Base-by-base conservation (phyloP, 2,329 filamentous ascomycete genomes). In the Penicillium oxalicum region DNA sequence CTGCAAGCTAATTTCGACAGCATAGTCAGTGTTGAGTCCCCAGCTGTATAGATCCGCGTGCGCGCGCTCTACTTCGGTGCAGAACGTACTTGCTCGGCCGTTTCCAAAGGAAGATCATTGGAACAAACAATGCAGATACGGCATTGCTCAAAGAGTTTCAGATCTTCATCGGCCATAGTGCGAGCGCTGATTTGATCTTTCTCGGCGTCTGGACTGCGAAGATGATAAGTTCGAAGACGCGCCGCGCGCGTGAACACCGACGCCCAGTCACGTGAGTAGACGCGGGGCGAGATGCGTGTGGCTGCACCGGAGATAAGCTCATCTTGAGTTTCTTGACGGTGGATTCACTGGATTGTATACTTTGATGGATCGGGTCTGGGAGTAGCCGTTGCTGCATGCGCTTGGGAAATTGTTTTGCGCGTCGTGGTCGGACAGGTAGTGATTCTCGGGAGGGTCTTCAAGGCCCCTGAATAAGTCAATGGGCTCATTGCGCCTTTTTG, bases 101-200 rank as follows among this genome's bases (percentile, higher is more conserved):
- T 50, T 38, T 72, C 67, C n/a, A 63, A 55, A 13, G 61, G 52
- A 3, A 77, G 61, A n/a, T 63, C 59, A 12, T 68, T 67, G 6
- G 70, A 72, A 55, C 66, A 67, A 40, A 77, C 62, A 37, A 77
- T 71, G 51, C 71, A 73, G 53, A 76, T 66, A 43, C 66, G 67
- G 57, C 72, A 72, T 53, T 74, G 70, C 12, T 66, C 64, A 50
- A 77, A 76, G 45, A 76, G 65, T 47, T 61, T 65, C 29, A 59
- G 49, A 42, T 60, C 64, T 32, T 57, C 58, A 9, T 59, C 57
- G 43, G 54, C 60, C 62, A 70, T 68, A 48, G 52, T 33, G 47
- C 36, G 34, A 25, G 9, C 12, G 25, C 35, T 32, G 43, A 7
- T 35, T 33, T 38, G 43, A 35, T 39, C 35, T 39, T 32, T 11